phyloP scores from a whole-genome alignment of 441 rosid species.

The Syzygium syzygioides region DNA sequence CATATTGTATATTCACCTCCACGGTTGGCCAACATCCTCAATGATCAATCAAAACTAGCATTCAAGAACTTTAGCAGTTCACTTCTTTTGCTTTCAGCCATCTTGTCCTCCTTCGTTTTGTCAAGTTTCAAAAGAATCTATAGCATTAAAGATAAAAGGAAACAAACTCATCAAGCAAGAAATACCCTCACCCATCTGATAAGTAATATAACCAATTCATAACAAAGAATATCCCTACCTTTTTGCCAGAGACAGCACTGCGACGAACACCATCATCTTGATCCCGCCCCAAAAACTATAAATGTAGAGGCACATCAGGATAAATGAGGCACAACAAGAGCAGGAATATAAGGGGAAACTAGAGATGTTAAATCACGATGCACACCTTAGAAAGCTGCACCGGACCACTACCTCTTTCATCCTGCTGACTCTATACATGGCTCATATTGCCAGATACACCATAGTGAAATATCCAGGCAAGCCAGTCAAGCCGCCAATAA shows the following conservation, averaged over 20 bases:
- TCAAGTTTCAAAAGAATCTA: slow-evolving; percentile 90
- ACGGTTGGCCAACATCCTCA: neutral
- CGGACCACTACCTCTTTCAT: slow-evolving; percentile 71
- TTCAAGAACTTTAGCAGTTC: slow-evolving; percentile 92
- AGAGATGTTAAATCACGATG: neutral
- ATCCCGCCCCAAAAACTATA: slow-evolving; percentile 71
- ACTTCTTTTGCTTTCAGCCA: slow-evolving; percentile 79
- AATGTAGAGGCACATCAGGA: neutral
- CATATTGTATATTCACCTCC: neutral
- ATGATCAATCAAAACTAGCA: slow-evolving; percentile 79
- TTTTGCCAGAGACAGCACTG: slow-evolving; percentile 96
- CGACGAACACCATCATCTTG: slow-evolving; percentile 77
- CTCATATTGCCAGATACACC: slow-evolving; percentile 76
- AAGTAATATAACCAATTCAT: neutral
- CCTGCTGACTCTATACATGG: slow-evolving; percentile 65
- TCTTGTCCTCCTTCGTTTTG: slow-evolving; percentile 91
- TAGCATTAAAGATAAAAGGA: slow-evolving; percentile 4
- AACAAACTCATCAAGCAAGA: neutral
- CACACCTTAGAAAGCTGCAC: slow-evolving; percentile 91
- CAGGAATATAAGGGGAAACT: neutral
- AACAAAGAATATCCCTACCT: slow-evolving; percentile 32
- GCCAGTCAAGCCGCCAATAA: slow-evolving; percentile 44
- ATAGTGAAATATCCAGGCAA: slow-evolving; percentile 53
- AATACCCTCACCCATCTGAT: neutral
- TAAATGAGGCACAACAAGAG: neutral